Percentiles rank a stretch among this genome's conserved stretches.
phyloP scores from a whole-genome alignment of 2,329 filamentous ascomycete species.

The Fusarium circinatum region DNA sequence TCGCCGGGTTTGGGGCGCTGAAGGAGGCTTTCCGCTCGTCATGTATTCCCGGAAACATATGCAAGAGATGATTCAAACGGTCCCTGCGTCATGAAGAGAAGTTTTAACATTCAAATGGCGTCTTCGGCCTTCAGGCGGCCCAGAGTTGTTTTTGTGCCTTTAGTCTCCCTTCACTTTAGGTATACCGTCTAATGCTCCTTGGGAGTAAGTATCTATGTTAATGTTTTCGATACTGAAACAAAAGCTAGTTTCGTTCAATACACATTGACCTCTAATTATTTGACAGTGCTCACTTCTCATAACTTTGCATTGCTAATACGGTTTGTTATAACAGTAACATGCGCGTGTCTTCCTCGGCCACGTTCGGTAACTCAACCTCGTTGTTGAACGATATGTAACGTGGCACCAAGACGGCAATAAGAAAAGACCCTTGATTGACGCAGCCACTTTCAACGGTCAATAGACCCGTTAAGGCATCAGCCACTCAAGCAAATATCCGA shows the following conservation, averaged over 20 bases:
- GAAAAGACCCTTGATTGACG: neutral
- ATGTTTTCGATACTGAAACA: neutral
- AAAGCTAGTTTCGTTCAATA: neutral
- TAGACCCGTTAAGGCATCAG: neutral
- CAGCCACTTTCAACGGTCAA: neutral
- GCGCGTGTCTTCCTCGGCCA: neutral
- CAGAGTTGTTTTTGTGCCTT: neutral
- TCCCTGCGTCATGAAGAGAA: neutral
- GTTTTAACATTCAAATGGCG: neutral
- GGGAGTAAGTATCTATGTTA: neutral
- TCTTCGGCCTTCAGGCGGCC: neutral
- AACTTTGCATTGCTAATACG: neutral
- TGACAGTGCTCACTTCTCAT: neutral
- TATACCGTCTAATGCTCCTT: neutral
- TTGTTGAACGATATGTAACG: neutral
- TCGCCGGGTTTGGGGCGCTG: neutral
- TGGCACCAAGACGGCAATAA: neutral
- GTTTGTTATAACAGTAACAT: neutral
- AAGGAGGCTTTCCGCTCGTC: neutral
- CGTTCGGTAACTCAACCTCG: neutral
- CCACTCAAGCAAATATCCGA: conserved; percentile 14
- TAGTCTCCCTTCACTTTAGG: neutral
- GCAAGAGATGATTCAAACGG: neutral
- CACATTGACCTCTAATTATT: neutral
- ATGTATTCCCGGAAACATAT: neutral